Evolutionary conservation across 805 yeast genomes (phyloP), one percentile per base, ranked within the genome.

Genomic region (Saturnispora hagleri): DNA sequence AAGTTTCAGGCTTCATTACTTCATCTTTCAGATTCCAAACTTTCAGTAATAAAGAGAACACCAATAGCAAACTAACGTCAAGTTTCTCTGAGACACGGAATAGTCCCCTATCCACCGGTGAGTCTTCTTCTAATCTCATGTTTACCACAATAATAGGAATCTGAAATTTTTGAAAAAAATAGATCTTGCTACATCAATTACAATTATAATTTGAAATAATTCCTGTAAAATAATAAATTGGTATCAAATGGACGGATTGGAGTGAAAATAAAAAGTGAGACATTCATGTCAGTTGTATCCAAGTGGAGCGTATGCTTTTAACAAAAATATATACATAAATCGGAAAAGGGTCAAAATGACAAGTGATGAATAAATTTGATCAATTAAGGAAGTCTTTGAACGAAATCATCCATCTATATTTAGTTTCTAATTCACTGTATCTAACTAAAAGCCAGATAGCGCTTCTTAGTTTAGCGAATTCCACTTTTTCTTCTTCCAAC

Each of bases 361-460:
- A 26, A 7, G 28, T 26, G 28, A 8, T 8, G 1, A 7, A 41
- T 22, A 13, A 13, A 4, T n/a, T 27, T 31, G 24, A 17, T 27
- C 20, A 36, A 13, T 47, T 28, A 34, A 55, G n/a, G 44, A 54
- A 50, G 12, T 41, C 13, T 18, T 28, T 33, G 1, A 56, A 26
- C 8, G 38, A 33, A 5, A 20, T 18, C 4, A 53, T 6, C 58
- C 58, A 56, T 15, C 33, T 48, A 2, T 55, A 53, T 31, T 48
- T 35, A 3, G 48, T 36, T 5, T 33, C 43, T 20, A 50, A 43
- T 35, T 53, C 53, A 42, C 55, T 50, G 24, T 56, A 54, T 3
- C 18, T 9, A 2, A 41, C 24, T 8, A 56, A 13, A 44, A 56
- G 38, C 54, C 54, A 48, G 15, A 56, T 1, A 8, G 52, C 26